These are phyloP conservation scores for Pseudogymnoascus sp. DNA, from an alignment of 2,329 filamentous ascomycete genomes.

Conservation along the genomic window DNA sequence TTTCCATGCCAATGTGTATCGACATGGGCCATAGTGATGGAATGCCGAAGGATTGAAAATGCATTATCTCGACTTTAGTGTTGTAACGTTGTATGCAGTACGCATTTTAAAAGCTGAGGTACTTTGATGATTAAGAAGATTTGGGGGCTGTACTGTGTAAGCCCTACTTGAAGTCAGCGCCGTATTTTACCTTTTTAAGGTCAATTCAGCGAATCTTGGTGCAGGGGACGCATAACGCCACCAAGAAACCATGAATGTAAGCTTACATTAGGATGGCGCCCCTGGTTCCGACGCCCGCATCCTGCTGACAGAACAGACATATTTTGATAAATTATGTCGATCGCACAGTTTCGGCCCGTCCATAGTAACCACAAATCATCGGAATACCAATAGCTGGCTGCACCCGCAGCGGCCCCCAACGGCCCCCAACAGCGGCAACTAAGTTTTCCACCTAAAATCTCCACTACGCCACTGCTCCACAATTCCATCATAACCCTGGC, in stretches of 20 bases:
- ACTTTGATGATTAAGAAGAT: background rate
- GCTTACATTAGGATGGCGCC: background rate
- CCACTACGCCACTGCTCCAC: background rate
- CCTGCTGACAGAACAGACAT: background rate
- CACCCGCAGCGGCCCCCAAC: background rate
- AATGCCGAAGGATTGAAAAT: background rate
- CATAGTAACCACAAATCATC: background rate
- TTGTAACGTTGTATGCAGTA: background rate
- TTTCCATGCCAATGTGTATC: background rate
- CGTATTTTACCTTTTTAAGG: background rate
- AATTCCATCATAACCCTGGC: background rate
- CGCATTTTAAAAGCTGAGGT: background rate
- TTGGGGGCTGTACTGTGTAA: background rate
- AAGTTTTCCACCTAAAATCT: background rate
- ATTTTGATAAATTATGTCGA: background rate
- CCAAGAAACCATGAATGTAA: background rate
- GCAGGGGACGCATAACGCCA: background rate
- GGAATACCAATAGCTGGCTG: background rate
- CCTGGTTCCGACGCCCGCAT: background rate
- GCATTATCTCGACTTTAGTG: background rate
- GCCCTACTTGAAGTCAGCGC: background rate
- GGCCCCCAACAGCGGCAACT: background rate
- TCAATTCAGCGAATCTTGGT: background rate
- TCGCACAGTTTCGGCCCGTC: background rate
- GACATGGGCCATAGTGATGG: background rate